Percentiles rank a stretch among this genome's conserved stretches.
These are phyloP conservation scores for Zymoseptoria crescenta DNA, from an alignment of 2,329 filamentous ascomycete species.

Conservation along the genomic window DNA sequence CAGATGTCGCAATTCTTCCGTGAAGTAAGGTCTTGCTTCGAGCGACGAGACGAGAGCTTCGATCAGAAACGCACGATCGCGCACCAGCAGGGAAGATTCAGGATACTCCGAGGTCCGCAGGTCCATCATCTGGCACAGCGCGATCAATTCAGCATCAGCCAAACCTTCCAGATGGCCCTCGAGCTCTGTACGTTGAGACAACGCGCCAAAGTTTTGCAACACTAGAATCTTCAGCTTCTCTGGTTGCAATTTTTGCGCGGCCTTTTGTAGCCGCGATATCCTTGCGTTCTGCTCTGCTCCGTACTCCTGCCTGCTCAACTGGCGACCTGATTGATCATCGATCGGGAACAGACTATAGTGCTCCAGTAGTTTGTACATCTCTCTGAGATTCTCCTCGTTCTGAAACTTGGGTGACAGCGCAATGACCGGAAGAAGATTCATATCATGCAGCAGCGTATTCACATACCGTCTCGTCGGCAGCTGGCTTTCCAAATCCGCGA, in stretches of 20 bases:
- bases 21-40: constrained; percentile 73
- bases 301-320: constrained; percentile 62
- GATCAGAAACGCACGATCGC: constrained; percentile 56
- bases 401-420: constrained; percentile 70
- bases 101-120: constrained; percentile 72
- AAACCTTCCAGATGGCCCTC: constrained; percentile 65
- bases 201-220: constrained; percentile 82
- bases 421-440: constrained; percentile 73
- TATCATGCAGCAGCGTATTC: constrained; percentile 76
- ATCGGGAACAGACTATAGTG: constrained; percentile 87
- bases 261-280: constrained; percentile 71
- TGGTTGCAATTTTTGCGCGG: constrained; percentile 73
- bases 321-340: constrained; percentile 79
- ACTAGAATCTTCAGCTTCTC: constrained; percentile 86
- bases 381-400: constrained; percentile 68
- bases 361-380: constrained; percentile 69
- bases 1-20: constrained; percentile 65
- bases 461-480: constrained; percentile 89
- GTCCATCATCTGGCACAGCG: constrained; percentile 63
- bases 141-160: constrained; percentile 63
- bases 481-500: constrained; percentile 87
- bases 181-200: constrained; percentile 73
- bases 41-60: constrained; percentile 69
- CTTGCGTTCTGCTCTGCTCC: constrained; percentile 72
- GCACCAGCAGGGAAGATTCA: constrained; percentile 53